Evolutionary conservation across 257 asterid genomes (phyloP), one percentile per base, ranked within the genome.

Genomic region (Craterostigma plantagineum): DNA sequence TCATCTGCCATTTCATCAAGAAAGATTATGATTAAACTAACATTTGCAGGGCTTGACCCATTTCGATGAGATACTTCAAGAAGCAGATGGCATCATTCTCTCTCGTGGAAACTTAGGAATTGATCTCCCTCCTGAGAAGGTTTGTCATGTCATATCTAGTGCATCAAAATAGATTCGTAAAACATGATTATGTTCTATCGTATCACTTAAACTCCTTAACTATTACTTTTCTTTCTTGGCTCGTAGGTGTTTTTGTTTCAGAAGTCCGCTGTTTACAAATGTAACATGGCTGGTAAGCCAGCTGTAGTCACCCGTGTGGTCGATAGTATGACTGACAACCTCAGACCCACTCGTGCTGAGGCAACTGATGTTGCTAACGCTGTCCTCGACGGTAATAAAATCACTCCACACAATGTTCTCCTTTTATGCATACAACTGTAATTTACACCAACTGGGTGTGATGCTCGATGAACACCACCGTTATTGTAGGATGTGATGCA

Each of bases 91-190:
- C 34, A 43, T 43, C 48, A 43, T 43, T 33, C 48, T 43, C 33
- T 43, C 48, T 43, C 48, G 48, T 43, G 48, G 48, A 43, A 43
- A 43, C 48, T 30, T 43, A 10, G 48, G 48, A 10, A 43, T 43
- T 9, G 48, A 43, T 43, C 48, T 43, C 48, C 48, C 48, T 10
- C 48, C 48, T 9, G 48, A 43, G 48, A 43, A 43, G 48, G 48
- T 43, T 41, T 8, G 45, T 41, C 8, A 16, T 6, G 30, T 23
- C 30, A 23, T 23, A 23, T 23, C 30, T 23, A 23, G n/a, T 6
- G 30, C 30, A 23, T 23, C 30, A 23, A 23, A 23, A 23, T 23
- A 6, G 30, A 23, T 23, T 2, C 30, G 6, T 2, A 23, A 23
- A 23, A n/a, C 30, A 23, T 23, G 30, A 2, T 23, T 23, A 23